phyloP scores from a whole-genome alignment of 495 filamentous ascomycete genomes.

The Penicillium simplicissimum region DNA sequence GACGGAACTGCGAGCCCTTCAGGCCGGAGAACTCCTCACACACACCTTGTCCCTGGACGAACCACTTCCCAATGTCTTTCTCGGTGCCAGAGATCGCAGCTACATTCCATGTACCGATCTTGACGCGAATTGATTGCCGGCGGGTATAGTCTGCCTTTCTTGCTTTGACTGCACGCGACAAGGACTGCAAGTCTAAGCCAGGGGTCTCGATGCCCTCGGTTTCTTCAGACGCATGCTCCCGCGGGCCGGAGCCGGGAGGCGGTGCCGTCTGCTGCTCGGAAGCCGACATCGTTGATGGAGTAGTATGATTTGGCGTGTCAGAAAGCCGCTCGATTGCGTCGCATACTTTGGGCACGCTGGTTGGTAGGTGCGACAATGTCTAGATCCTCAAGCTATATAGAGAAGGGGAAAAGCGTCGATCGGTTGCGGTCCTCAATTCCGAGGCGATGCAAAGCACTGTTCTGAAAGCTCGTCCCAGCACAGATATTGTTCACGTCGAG shows the following conservation, averaged over 20 bases:
- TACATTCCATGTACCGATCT: slow-evolving; percentile 94
- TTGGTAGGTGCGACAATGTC: not conserved
- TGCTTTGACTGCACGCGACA: slow-evolving; percentile 64
- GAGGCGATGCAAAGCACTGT: not conserved
- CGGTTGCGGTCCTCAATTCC: slow-evolving; percentile 18
- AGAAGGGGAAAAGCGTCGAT: not conserved
- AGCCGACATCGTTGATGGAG: slow-evolving; percentile 14
- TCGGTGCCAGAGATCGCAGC: slow-evolving; percentile 79
- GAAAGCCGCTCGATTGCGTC: not conserved
- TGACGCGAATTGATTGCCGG: slow-evolving; percentile 70
- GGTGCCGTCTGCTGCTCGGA: slow-evolving; percentile 14
- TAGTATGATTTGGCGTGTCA: not conserved
- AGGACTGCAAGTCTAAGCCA: slow-evolving; percentile 39
- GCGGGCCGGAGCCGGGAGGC: slow-evolving; percentile 15
- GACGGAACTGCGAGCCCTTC: slow-evolving; percentile 36
- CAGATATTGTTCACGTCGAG: not conserved
- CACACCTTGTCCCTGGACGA: slow-evolving; percentile 72
- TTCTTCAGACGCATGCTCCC: slow-evolving; percentile 24
- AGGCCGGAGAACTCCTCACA: slow-evolving; percentile 58
- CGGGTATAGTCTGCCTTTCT: slow-evolving; percentile 76
- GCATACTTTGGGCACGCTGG: slow-evolving; percentile 5
- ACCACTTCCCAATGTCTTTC: slow-evolving; percentile 84
- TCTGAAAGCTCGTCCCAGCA: not conserved
- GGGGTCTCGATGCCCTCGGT: slow-evolving; percentile 26
- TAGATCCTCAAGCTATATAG: slow-evolving; percentile 14